A percentile compares a stretch with the other conserved stretches of the same genome.
These are phyloP conservation scores for Suillus placidus DNA, from an alignment of 768 basidiomycete species.

Conservation along the genomic window DNA sequence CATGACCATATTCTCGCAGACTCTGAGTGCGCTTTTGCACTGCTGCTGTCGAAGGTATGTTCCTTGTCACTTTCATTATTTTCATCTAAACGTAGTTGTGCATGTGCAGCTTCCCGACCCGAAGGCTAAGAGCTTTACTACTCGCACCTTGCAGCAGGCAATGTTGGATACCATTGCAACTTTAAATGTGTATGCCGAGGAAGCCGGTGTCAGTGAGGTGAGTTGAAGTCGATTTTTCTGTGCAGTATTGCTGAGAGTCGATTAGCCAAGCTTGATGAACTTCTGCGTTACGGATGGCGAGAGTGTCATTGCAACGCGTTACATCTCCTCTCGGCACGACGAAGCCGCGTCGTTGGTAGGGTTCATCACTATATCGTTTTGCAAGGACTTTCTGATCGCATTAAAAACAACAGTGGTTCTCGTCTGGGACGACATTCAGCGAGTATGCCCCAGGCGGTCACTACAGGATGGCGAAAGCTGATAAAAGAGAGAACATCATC, in stretches of 20 bases:
- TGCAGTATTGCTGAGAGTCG: not conserved
- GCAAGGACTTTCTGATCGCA: constrained; percentile 10
- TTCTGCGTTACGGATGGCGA: constrained; percentile 97
- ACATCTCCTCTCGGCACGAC: constrained; percentile 88
- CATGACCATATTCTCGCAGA: constrained; percentile 47
- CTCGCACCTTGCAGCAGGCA: constrained; percentile 71
- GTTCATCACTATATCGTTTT: constrained; percentile 7
- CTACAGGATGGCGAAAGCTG: constrained; percentile 94
- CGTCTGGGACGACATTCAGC: constrained; percentile 91
- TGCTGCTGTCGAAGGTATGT: constrained; percentile 80
- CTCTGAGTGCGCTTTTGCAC: constrained; percentile 96
- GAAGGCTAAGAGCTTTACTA: constrained; percentile 73
- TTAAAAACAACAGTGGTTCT: constrained; percentile 70
- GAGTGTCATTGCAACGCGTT: constrained; percentile 91
- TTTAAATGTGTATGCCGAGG: constrained; percentile 75
- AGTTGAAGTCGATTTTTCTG: constrained; percentile 14
- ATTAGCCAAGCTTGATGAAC: constrained; percentile 87
- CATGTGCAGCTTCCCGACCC: constrained; percentile 72
- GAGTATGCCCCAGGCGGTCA: constrained; percentile 88
- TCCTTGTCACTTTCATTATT: constrained; percentile 1
- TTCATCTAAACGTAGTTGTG: constrained; percentile 11
- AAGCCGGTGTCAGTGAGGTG: constrained; percentile 75
- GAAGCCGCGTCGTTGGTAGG: constrained; percentile 87
- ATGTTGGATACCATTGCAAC: constrained; percentile 87
- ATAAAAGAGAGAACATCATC: constrained; percentile 95